Evolutionary conservation across 352 stramenopile genomes (phyloP).

Genomic region (Phytophthora ohioensis): DNA sequence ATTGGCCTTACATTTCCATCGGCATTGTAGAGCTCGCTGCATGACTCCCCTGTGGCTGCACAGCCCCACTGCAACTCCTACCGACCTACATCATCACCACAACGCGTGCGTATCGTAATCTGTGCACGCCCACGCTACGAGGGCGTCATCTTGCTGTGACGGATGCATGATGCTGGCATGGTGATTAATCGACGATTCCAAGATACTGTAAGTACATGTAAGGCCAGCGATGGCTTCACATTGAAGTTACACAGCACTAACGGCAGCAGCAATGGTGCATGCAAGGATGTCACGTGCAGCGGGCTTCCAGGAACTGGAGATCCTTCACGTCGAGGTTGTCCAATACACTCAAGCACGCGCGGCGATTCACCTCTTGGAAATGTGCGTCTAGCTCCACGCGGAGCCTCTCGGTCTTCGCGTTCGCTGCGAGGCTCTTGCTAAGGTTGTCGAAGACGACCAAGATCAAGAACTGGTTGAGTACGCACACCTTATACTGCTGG

Average conservation of each 20-base stretch:
- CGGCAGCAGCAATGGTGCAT: not conserved
- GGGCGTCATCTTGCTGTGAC: not conserved
- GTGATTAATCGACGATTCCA: slow-evolving; percentile 6
- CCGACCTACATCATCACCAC: slow-evolving; percentile 8
- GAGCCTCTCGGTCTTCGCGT: slow-evolving; percentile 74
- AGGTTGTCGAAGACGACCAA: slow-evolving; percentile 83
- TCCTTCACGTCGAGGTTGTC: slow-evolving; percentile 58
- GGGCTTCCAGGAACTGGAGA: slow-evolving; percentile 28
- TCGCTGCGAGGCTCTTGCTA: slow-evolving; percentile 80
- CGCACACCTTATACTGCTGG: slow-evolving; percentile 66
- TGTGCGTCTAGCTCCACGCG: slow-evolving; percentile 66
- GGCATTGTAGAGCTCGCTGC: not conserved
- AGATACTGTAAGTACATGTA: slow-evolving; percentile 5
- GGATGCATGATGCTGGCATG: not conserved
- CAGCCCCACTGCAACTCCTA: slow-evolving; percentile 2
- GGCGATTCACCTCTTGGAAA: slow-evolving; percentile 77
- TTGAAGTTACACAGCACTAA: slow-evolving; percentile 22
- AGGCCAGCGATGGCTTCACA: slow-evolving; percentile 9
- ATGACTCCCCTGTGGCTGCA: not conserved
- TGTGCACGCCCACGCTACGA: not conserved
- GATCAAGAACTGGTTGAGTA: slow-evolving; percentile 87
- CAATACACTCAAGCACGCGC: slow-evolving; percentile 69
- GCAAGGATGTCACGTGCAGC: slow-evolving; percentile 10
- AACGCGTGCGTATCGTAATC: slow-evolving; percentile 13
- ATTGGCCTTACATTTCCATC: not conserved